A percentile compares a stretch with the other conserved stretches of the same genome.
Conservation (phyloP, 306 rosid species). For the Cicer chorassanicum region DNA sequence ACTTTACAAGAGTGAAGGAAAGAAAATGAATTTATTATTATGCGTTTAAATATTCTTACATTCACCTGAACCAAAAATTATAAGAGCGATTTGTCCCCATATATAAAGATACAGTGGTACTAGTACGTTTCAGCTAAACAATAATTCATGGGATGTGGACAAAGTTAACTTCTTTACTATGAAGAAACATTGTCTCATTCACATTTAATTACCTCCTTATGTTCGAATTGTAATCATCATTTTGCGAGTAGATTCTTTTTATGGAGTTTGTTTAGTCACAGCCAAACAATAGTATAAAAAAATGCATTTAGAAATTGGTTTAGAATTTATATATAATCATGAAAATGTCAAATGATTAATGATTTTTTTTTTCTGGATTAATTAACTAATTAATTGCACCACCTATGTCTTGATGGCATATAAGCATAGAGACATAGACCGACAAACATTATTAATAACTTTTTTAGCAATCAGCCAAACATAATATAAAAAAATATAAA, state of each 20-base stretch:
- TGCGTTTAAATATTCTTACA: neutral
- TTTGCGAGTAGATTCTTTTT: neutral
- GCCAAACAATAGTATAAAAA: too few species aligned
- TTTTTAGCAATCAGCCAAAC: slow-evolving; percentile 14
- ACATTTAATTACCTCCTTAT: neutral
- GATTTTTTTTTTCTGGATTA: neutral
- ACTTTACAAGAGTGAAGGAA: neutral
- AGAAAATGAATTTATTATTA: neutral
- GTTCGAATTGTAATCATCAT: neutral
- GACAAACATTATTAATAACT: neutral
- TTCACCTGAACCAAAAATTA: neutral
- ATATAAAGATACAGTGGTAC: neutral
- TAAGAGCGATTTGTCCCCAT: neutral
- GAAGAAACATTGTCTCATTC: slow-evolving; percentile 6
- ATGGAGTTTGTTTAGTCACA: too few species aligned
- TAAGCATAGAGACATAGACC: neutral
- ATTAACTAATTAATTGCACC: neutral
- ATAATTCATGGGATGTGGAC: slow-evolving; percentile 28
- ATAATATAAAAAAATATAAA: neutral
- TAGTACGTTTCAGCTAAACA: neutral
- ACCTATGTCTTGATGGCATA: neutral
- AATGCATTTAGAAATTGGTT: too few species aligned
- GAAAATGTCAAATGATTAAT: slow-evolving; percentile 21
- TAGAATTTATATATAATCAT: slow-evolving; percentile 23
- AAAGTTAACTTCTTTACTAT: slow-evolving; percentile 9